These are phyloP conservation scores for Porphyrellus sp. DNA, from an alignment of 1,284 basidiomycete genomes.

Conservation along the genomic window DNA sequence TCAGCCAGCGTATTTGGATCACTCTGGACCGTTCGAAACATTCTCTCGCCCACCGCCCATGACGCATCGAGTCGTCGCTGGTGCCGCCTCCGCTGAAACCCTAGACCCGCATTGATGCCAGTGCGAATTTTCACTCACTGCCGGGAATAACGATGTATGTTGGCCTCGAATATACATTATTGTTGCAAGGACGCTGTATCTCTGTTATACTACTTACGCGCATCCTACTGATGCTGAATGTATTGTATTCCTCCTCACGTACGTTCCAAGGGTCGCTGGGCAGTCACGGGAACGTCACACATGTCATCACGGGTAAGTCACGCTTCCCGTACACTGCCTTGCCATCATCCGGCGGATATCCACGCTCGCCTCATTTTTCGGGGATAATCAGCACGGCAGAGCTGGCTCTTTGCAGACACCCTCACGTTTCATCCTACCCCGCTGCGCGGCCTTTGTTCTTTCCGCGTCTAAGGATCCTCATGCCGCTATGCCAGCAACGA, in stretches of 20 bases:
- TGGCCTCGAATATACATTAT: conserved; percentile 23
- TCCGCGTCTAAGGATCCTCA: conserved; percentile 22
- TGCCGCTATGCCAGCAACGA: conserved; percentile 32
- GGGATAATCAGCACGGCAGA: conserved; percentile 17
- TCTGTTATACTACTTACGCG: conserved; percentile 21
- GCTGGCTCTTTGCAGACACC: conserved; percentile 32
- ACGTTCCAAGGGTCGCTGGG: not conserved
- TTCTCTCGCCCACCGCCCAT: conserved; percentile 38
- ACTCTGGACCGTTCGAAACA: conserved; percentile 27
- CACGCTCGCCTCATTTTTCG: conserved; percentile 10
- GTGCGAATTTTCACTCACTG: not conserved
- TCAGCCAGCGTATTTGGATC: conserved; percentile 12
- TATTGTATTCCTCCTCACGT: conserved; percentile 17
- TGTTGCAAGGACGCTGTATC: conserved; percentile 18
- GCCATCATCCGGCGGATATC: not conserved
- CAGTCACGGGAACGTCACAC: too few species aligned
- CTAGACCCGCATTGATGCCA: conserved; percentile 13
- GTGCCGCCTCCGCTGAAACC: not conserved
- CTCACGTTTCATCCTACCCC: conserved; percentile 14
- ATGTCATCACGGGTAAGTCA: not conserved
- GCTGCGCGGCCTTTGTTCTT: conserved; percentile 32
- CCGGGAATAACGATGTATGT: conserved; percentile 1
- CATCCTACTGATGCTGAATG: conserved; percentile 23
- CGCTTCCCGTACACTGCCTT: conserved; percentile 19
- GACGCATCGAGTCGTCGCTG: conserved; percentile 4